Evolutionary conservation across 768 basidiomycete species (phyloP), one percentile per base, ranked within the genome.

Genomic region (Piloderma croceum): DNA sequence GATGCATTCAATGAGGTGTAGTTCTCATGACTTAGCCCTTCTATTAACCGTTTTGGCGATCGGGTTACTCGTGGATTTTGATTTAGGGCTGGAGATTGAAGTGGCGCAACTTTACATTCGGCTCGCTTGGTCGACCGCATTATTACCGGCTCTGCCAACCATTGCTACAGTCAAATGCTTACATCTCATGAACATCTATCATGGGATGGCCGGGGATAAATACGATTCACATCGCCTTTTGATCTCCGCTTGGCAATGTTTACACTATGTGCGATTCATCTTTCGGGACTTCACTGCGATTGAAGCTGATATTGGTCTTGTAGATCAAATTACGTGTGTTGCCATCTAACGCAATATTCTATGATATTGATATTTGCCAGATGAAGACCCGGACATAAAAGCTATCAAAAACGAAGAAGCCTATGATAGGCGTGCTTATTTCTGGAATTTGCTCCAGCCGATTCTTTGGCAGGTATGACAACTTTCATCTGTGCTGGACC

Each of bases 121-220:
- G 23, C 60, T 76, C 2, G 63, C 70, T 15, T 61, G 64, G 43
- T 70, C 73, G 11, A 64, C 74, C 4, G 36, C 74, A 42, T 60
- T 70, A 5, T 58, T 74, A 7, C 43, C 75, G 23, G 58, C 54
- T 19, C 57, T 70, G 27, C 62, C 67, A 32, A 74, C 74, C 7
- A 47, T 74, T 23, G 64, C 67, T 21, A 74, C 73, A 12, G 54
- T 73, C 45, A 72, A 75, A 56, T 66, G 65, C 5, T 44, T 76
- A 22, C 70, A 74, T 56, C 59, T 76, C 22, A 74, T 74, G 69
- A 74, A 71, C 43, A 62, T 74, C 24, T 75, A 73, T 56, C 70
- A 73, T 44, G 72, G 72, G 31, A 64, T 76, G 64, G 71, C 71
- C 48, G 72, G 72, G 21, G 65, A 72, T 46, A 71, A 76, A 46